Base-by-base conservation (phyloP, 345 rosid species). In the Citrus maxima region DNA sequence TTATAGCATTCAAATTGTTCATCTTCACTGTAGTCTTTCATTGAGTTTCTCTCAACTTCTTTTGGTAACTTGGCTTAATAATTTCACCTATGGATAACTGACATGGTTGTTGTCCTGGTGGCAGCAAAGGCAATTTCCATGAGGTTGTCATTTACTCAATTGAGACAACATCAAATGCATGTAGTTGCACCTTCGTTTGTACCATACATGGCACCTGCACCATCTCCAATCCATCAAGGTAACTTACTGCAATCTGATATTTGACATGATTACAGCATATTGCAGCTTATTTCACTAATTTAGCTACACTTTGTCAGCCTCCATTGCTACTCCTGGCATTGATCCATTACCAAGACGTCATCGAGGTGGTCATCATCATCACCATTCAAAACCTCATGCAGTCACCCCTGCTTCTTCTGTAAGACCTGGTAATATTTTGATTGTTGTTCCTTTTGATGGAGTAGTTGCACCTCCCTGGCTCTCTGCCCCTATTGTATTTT, bases 321-420 rank as follows among this genome's bases (percentile, higher is more conserved):
- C 76, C 38, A 22, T 78, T 72, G 80, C 93, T 63, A 78, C 72
- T 70, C 90, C 93, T 58, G 75, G 73, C 30, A 70, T 22, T 46
- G 82, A 79, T 82, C 87, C 86, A 32, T 71, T 74, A 56, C 88
- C 83, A 77, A 89, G 84, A 76, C 88, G 46, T 42, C 87, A 13
- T 67, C 88, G 82, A 78, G 95, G 79, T 70, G 90, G 87, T 81
- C 93, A 62, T 84, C 91, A 49, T 67, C 90, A 72, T 72, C 88
- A 68, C 82, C 97, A 79, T 74, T 73, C 77, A 71, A 89, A 84
- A 81, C 91, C 92, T 79, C 79, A n/a, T 75, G 84, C 51, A 32
- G 79, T 82, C 77, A 88, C 97, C 80, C 94, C 94, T 30, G 80
- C 94, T 28, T 95, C 98, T 83, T 86, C 91, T 10, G 86, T 89